Conservation (phyloP, 495 filamentous ascomycete genomes). For the Lophiostoma macrostomum region DNA sequence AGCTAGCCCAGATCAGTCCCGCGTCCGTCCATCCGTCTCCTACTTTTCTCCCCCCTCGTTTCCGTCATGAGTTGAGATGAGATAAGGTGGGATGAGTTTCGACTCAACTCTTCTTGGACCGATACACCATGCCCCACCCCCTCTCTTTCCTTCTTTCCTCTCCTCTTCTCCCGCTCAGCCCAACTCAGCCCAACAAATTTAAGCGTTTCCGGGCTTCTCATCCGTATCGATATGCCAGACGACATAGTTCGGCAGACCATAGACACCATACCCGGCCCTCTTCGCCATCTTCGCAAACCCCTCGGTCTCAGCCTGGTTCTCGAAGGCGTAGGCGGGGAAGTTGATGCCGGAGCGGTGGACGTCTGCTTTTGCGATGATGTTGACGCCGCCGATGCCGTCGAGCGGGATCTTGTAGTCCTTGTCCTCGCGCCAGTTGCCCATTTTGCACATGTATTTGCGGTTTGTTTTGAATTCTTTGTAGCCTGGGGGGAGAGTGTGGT, state of each 20-base stretch:
- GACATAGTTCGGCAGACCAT: conserved; percentile 93
- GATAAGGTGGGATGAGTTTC: too few species aligned
- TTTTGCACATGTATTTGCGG: conserved; percentile 76
- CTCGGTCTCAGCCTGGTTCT: conserved; percentile 98
- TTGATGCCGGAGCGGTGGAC: conserved; percentile 97
- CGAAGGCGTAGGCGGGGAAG: conserved; percentile 94
- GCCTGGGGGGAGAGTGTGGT: conserved; percentile 47
- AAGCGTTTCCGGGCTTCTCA: conserved; percentile 83
- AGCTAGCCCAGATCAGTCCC: too few species aligned
- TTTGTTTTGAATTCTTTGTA: conserved; percentile 92
- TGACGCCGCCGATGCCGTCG: conserved; percentile 95
- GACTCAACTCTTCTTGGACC: too few species aligned
- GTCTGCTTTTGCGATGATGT: conserved; percentile 95
- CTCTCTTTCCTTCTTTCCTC: background rate
- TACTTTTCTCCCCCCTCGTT: too few species aligned
- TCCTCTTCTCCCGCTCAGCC: background rate
- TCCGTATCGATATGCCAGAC: conserved; percentile 99
- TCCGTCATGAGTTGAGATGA: too few species aligned
- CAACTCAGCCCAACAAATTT: background rate
- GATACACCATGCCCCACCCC: background rate
- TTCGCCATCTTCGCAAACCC: conserved; percentile 99
- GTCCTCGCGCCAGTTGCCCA: conserved; percentile 89
- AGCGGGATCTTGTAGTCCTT: conserved; percentile 87
- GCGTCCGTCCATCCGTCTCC: too few species aligned
- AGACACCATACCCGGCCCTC: conserved; percentile 87